Evolutionary conservation across 140 eudicot genomes (phyloP).

Genomic region (Flaveria floridana): DNA sequence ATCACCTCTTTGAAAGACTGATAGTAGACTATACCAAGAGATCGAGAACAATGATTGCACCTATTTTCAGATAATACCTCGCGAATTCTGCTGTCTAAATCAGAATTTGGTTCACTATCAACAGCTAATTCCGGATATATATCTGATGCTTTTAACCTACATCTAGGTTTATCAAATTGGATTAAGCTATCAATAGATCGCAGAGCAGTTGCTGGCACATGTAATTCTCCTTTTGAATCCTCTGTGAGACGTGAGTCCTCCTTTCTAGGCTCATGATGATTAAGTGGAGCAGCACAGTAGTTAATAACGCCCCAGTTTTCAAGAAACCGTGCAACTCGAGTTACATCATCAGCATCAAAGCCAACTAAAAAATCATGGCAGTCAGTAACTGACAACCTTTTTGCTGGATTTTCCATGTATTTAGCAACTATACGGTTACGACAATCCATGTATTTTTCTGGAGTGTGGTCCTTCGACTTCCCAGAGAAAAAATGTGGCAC

Average conservation of each 20-base stretch:
- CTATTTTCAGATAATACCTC: slow-evolving; percentile 61
- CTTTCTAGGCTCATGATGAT: slow-evolving; percentile 41
- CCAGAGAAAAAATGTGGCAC: slow-evolving; percentile 97
- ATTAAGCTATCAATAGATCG: slow-evolving; percentile 88
- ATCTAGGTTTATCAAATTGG: slow-evolving; percentile 85
- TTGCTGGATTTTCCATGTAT: slow-evolving; percentile 84
- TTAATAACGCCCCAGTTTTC: slow-evolving; percentile 97
- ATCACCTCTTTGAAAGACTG: slow-evolving; percentile 95
- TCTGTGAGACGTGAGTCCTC: slow-evolving; percentile 55
- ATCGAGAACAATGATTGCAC: slow-evolving; percentile 69
- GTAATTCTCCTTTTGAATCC: slow-evolving; percentile 76
- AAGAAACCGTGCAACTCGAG: slow-evolving; percentile 80
- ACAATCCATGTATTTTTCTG: slow-evolving; percentile 80
- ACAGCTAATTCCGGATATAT: slow-evolving; percentile 59
- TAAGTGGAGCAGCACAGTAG: slow-evolving; percentile 68
- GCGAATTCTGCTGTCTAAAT: slow-evolving; percentile 64
- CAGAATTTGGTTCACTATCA: slow-evolving; percentile 50
- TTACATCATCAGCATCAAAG: slow-evolving; percentile 60
- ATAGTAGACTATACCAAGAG: slow-evolving; percentile 62
- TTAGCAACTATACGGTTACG: slow-evolving; percentile 77
- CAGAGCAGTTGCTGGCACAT: slow-evolving; percentile 71
- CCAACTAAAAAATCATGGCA: slow-evolving; percentile 58
- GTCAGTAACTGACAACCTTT: slow-evolving; percentile 55
- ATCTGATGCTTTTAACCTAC: slow-evolving; percentile 62
- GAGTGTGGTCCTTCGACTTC: slow-evolving; percentile 71